These are phyloP conservation scores for Diaporthe amygdali DNA, from an alignment of 2,329 filamentous ascomycete genomes.

Conservation along the genomic window DNA sequence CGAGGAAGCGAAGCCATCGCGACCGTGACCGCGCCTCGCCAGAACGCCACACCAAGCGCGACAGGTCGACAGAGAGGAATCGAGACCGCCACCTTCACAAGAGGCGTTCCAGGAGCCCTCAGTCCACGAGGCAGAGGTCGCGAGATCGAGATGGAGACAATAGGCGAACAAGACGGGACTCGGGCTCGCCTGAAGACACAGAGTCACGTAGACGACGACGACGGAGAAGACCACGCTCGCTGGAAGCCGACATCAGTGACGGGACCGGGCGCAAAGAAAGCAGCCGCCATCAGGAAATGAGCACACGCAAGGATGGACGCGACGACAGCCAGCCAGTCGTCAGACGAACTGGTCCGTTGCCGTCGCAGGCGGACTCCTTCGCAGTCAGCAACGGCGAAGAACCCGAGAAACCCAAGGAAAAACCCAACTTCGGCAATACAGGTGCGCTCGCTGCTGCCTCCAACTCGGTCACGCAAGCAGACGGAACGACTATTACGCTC, in stretches of 20 bases:
- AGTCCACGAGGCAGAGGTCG: constrained; percentile 1
- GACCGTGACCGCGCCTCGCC: background rate
- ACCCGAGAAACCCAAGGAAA: constrained; percentile 73
- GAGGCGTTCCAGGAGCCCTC: constrained; percentile 21
- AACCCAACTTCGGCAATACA: constrained; percentile 83
- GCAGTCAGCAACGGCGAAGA: constrained; percentile 57
- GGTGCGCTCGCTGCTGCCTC: constrained; percentile 87
- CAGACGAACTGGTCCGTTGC: constrained; percentile 54
- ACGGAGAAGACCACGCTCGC: background rate
- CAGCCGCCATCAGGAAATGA: background rate
- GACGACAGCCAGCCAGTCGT: constrained; percentile 9
- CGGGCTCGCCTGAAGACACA: constrained; percentile 3
- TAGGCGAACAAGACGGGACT: background rate
- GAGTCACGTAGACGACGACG: constrained; percentile 10
- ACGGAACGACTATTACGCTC: constrained; percentile 77
- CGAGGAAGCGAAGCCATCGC: constrained; percentile 10
- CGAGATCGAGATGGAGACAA: background rate
- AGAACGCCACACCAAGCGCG: constrained; percentile 9
- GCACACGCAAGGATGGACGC: background rate
- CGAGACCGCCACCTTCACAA: constrained; percentile 8
- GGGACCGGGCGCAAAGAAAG: background rate
- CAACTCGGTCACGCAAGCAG: constrained; percentile 74
- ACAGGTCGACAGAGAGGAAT: constrained; percentile 9
- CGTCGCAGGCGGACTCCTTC: constrained; percentile 65
- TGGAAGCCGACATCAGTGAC: background rate